These are phyloP conservation scores for Durusdinium trenchii DNA, from an alignment of 73 alveolate species.

Conservation along the genomic window DNA sequence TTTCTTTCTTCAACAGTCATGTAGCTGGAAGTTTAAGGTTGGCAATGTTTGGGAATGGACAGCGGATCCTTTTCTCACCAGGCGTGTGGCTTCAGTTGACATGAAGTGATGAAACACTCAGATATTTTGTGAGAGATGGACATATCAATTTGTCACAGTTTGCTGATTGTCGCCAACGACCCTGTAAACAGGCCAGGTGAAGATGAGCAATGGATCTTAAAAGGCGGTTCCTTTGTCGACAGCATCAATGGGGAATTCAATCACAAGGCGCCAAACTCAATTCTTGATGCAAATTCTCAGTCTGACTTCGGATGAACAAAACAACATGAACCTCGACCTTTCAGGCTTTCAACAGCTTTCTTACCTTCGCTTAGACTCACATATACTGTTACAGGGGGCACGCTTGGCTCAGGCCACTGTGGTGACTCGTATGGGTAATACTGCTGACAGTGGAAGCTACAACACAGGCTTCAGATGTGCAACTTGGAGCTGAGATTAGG, in stretches of 20 bases:
- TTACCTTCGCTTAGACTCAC: too few species aligned
- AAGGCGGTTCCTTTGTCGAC: conserved; percentile 88
- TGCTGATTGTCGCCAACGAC: too few species aligned
- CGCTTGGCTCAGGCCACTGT: conserved; percentile 59
- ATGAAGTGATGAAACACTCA: too few species aligned
- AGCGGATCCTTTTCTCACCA: conserved; percentile 48
- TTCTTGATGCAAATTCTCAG: background rate
- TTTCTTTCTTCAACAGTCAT: background rate
- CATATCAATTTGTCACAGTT: too few species aligned
- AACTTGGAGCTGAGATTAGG: background rate
- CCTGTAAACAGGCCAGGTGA: conserved; percentile 17
- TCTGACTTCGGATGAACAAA: background rate
- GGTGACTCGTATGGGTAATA: conserved; percentile 94
- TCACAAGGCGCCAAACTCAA: conserved; percentile 38
- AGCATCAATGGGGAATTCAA: conserved; percentile 57
- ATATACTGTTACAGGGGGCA: too few species aligned
- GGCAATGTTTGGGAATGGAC: conserved; percentile 95
- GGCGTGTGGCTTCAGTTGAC: too few species aligned
- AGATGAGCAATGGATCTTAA: conserved; percentile 78
- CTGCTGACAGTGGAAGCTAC: conserved; percentile 90
- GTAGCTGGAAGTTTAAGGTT: background rate
- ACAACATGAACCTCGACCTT: background rate
- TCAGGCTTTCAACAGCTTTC: background rate
- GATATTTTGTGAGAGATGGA: too few species aligned
- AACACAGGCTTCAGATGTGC: conserved; percentile 84